Base-by-base conservation (phyloP, 257 asterid species). In the Osmanthus fragrans region DNA sequence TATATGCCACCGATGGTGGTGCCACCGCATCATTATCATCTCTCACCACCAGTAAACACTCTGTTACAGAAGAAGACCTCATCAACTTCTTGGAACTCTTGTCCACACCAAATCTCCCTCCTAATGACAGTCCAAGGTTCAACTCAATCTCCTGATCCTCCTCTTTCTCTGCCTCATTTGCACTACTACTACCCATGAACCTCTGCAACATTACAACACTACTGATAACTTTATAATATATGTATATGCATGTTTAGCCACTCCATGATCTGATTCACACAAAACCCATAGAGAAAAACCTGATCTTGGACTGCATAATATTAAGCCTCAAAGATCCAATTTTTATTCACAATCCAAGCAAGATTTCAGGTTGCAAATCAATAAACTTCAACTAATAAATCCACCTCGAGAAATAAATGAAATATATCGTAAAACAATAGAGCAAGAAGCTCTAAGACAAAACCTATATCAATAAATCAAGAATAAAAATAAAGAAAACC, bases 31-130 rank as follows among this genome's bases (percentile, higher is more conserved):
- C 88, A 70, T 75, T 85, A 77, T 90, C 96, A 49, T 90, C 96
- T 75, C 88, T 89, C 18, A 85, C 90, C 45, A 80, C 79, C 2
- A 97, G 97, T 16, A 93, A 83, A 80, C 90, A 91, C 71, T 90
- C 86, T 8, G 99, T 98, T 54, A 91, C 73, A 1, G 97, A 92
- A 60, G 97, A 86, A 40, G 99, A 91, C 79, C 97, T 86, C 51
- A 73, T 69, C 82, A 94, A 72, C 65, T 84, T 89, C 37, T 78
- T 84, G 9, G 88, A 77, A 80, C 83, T 85, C 80, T 83, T 94
- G 76, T 94, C 99, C 68, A 94, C 93, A 10, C 99, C 99, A 84
- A 94, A 92, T 86, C 89, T 89, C 11, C 99, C 99, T 40, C 97
- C 98, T 76, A 94, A 82, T 60, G 99, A 94, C 73, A 94, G 83